Conservation (phyloP, 2,329 filamentous ascomycete genomes). For the Aspergillus proliferans region DNA sequence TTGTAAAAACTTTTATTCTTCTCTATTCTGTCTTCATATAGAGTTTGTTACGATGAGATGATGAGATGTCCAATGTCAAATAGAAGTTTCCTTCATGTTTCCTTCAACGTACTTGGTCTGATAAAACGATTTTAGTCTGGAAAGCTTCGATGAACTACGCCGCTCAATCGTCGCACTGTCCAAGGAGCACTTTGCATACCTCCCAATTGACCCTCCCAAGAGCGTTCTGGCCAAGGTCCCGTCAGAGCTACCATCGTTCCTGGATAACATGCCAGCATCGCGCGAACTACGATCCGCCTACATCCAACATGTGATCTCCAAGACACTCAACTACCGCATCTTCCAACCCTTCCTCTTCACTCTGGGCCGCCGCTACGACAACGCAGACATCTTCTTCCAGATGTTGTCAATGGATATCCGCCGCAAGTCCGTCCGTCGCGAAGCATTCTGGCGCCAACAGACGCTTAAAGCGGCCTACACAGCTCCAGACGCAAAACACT, state of each 20-base stretch:
- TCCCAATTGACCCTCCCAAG: constrained; percentile 45
- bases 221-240: constrained; percentile 49
- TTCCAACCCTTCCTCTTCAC: constrained; percentile 56
- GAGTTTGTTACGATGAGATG: constrained; percentile 14
- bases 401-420: constrained; percentile 52
- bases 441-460: constrained; percentile 54
- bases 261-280: constrained; percentile 48
- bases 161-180: constrained; percentile 48
- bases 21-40: constrained; percentile 2
- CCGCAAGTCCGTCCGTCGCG: constrained; percentile 50
- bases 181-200: constrained; percentile 47
- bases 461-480: constrained; percentile 54
- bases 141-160: constrained; percentile 48
- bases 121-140: constrained; percentile 41
- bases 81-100: constrained; percentile 18
- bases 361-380: constrained; percentile 48
- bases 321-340: constrained; percentile 50
- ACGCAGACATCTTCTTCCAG: constrained; percentile 51
- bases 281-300: constrained; percentile 50
- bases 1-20: constrained; percentile 2
- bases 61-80: constrained; percentile 16
- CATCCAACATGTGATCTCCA: constrained; percentile 51
- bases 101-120: constrained; percentile 39
- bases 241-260: constrained; percentile 48
- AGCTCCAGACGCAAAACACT: constrained; percentile 50